A percentile compares a stretch with the other conserved stretches of the same genome.
Conservation (phyloP, 495 filamentous ascomycete species). For the Penicillium canescens region DNA sequence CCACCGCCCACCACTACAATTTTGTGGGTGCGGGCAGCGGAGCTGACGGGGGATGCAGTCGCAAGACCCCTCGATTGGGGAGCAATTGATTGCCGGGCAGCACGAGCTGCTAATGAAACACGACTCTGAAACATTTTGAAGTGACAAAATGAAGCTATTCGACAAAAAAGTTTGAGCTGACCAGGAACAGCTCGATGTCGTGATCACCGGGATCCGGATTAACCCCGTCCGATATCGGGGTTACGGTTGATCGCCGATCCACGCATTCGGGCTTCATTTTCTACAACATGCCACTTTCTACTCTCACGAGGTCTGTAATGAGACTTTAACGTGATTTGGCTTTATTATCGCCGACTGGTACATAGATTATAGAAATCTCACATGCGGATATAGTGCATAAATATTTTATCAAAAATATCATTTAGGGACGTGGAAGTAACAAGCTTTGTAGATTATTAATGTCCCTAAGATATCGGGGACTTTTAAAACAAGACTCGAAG, state of each 20-base stretch:
- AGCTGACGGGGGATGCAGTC: conserved; percentile 39
- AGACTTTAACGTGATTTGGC: too few species aligned
- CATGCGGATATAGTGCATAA: too few species aligned
- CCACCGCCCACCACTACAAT: conserved; percentile 67
- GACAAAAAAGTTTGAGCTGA: neutral
- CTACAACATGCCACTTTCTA: neutral
- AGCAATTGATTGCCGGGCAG: conserved; percentile 13
- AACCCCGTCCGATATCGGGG: conserved; percentile 4
- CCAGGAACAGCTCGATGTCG: conserved; percentile 1
- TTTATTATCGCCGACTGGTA: too few species aligned
- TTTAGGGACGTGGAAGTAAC: too few species aligned
- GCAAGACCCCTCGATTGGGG: conserved; percentile 33
- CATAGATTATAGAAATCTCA: too few species aligned
- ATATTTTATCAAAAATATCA: too few species aligned
- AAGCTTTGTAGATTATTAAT: too few species aligned
- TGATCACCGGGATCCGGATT: conserved; percentile 2
- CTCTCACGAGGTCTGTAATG: too few species aligned
- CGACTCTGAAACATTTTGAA: conserved; percentile 22
- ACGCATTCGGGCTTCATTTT: neutral
- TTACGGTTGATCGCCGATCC: neutral
- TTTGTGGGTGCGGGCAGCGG: conserved; percentile 50
- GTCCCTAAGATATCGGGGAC: too few species aligned
- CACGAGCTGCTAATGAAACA: conserved; percentile 17
- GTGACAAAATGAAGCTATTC: neutral
- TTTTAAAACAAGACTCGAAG: too few species aligned